Conservation (phyloP, 148 eudicot species). For the Pharnaceum exiguum region DNA sequence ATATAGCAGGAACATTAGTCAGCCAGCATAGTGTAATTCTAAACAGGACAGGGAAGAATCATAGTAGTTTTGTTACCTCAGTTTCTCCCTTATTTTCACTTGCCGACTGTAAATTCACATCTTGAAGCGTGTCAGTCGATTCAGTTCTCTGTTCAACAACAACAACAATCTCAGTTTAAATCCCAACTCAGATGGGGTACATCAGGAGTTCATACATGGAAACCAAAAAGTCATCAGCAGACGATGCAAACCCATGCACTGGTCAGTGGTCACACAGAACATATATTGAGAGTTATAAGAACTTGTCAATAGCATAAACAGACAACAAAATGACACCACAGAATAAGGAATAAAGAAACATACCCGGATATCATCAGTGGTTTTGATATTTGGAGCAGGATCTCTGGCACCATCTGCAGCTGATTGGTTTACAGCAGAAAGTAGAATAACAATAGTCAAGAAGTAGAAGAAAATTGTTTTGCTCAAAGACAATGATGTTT, state of each 20-base stretch:
- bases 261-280: background rate
- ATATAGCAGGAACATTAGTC: background rate
- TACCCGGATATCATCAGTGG: slow-evolving; percentile 44
- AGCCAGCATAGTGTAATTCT: background rate
- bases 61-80: slow-evolving; percentile 35
- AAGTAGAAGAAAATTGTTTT: too few relatives aligned
- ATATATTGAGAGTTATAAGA: background rate
- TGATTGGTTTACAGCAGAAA: slow-evolving; percentile 25
- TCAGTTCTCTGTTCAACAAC: slow-evolving; percentile 52
- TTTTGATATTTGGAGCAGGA: slow-evolving; percentile 29
- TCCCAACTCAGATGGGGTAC: too few relatives aligned
- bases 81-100: slow-evolving; percentile 33
- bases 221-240: too few relatives aligned
- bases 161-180: too few relatives aligned
- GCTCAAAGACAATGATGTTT: too few relatives aligned
- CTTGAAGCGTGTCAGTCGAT: slow-evolving; percentile 34
- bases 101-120: slow-evolving; percentile 18
- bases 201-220: too few relatives aligned
- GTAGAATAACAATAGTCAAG: background rate
- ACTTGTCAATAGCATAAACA: too few relatives aligned
- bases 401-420: slow-evolving; percentile 22
- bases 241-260: background rate
- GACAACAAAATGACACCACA: background rate
- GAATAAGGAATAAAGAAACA: background rate
- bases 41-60: background rate